Base-by-base conservation (phyloP, 2,329 filamentous ascomycete species). In the Diaporthe australafricana region DNA sequence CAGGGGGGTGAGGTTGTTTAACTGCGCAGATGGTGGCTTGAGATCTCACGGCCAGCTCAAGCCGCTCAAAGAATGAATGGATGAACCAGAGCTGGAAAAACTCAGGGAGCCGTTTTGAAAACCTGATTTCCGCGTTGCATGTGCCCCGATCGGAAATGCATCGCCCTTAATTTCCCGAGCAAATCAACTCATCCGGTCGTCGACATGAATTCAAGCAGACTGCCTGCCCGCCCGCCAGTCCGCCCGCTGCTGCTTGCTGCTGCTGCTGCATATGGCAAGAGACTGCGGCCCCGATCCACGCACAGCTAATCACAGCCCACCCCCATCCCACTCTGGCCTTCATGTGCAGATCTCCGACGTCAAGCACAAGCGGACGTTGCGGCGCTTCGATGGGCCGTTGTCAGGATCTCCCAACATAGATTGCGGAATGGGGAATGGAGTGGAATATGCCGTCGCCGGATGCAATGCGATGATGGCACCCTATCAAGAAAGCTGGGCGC, bases 111-210 rank as follows among this genome's bases (percentile, higher is more conserved):
- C 42, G 47, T 25, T 42, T 63, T 30, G 48, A 7, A 11, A 25
- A 48, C 12, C 11, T 38, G 60, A 65, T 50, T 48, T 14, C 60
- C 60, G 45, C 60, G 2, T 50, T 65, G 60, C 60, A 50, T 50
- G 60, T 65, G 42, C 42, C 30, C 45, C 45, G 60, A 65, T 65
- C 60, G 60, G 60, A 38, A n/a, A 35, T 65, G 60, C 60, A 38
- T 16, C 30, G 22, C 5, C 30, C 45, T 50, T 48, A 62, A 65
- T 65, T 65, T 65, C 60, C 60, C 60, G 45, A 25, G 20, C 60
- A 65, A 65, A 65, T 65, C 45, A 65, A 65, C 30, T 50, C 60
- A 20, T 27, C 42, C 11, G 42, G 45, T 25, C 42, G 45, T 50
- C 45, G 42, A 50, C n/a, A 38, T 17, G 22, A n/a, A 8, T 22